Percentiles rank a stretch among this genome's conserved stretches.
phyloP scores from a whole-genome alignment of 2,329 filamentous ascomycete species.

The Lachnellula hyalina region DNA sequence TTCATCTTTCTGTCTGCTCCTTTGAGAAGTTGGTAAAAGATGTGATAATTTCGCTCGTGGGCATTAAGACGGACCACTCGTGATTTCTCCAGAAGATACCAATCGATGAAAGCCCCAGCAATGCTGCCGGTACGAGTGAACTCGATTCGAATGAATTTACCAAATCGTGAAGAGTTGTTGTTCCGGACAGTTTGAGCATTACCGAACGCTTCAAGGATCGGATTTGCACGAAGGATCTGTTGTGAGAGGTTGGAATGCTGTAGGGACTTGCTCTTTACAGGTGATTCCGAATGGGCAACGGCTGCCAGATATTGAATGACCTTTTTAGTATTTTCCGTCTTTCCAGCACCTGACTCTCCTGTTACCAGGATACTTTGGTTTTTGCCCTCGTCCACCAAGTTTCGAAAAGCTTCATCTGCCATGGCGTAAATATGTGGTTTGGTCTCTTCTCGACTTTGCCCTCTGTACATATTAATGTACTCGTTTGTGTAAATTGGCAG shows the following conservation, averaged over 20 bases:
- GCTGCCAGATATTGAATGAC: conserved; percentile 98
- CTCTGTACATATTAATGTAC: conserved; percentile 97
- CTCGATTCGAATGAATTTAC: conserved; percentile 97
- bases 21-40: conserved; percentile 92
- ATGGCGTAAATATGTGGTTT: conserved; percentile 97
- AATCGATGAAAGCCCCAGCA: conserved; percentile 93
- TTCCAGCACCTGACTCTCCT: conserved; percentile 94
- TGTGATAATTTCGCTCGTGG: conserved; percentile 91
- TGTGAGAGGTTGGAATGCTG: conserved; percentile 85
- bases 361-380: conserved; percentile 98
- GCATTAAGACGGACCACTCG: conserved; percentile 83
- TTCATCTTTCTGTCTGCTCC: conserved; percentile 73
- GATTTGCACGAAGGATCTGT: conserved; percentile 92
- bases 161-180: conserved; percentile 97
- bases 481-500: conserved; percentile 94
- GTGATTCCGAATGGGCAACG: conserved; percentile 78
- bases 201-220: conserved; percentile 94
- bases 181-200: conserved; percentile 98
- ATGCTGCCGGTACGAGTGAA: conserved; percentile 86
- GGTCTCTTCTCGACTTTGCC: conserved; percentile 83
- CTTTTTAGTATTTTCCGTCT: conserved; percentile 99
- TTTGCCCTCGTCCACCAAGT: conserved; percentile 87
- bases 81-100: conserved; percentile 98
- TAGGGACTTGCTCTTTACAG: conserved; percentile 53
- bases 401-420: conserved; percentile 94